Evolutionary conservation across 176 grass and related monocot species (phyloP).

Genomic region (Eremochloa ophiuroides): DNA sequence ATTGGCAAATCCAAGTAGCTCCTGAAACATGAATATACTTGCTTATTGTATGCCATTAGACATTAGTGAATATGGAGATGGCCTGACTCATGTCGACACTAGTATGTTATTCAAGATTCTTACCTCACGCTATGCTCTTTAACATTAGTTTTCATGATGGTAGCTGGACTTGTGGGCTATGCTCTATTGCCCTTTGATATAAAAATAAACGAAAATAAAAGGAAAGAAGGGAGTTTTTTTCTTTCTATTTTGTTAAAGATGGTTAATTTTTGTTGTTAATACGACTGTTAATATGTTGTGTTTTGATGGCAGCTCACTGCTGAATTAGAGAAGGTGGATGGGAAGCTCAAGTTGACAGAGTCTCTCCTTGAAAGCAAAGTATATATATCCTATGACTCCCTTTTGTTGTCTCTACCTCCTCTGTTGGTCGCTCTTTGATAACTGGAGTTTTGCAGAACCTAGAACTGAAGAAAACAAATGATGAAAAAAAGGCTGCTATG

Average conservation of each 20-base stretch:
- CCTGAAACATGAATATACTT: background rate
- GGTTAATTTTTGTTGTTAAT: background rate
- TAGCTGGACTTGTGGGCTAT: background rate
- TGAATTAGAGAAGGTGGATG: slow-evolving; percentile 67
- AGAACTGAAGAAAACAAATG: slow-evolving; percentile 93
- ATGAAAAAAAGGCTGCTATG: slow-evolving; percentile 88
- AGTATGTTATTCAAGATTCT: background rate
- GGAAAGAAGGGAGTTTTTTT: background rate
- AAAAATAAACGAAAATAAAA: background rate
- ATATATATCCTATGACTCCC: background rate
- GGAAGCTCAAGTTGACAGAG: slow-evolving; percentile 78
- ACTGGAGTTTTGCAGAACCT: slow-evolving; percentile 62
- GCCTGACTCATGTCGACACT: background rate
- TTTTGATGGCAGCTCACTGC: slow-evolving; percentile 53
- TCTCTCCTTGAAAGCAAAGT: slow-evolving; percentile 81
- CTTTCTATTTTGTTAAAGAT: background rate
- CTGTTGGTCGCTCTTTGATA: slow-evolving; percentile 16
- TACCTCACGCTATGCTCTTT: background rate
- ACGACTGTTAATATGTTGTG: slow-evolving; percentile 19
- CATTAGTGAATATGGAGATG: slow-evolving; percentile 1
- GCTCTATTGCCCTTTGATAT: background rate
- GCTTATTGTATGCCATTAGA: background rate
- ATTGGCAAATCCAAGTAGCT: background rate
- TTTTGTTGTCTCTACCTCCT: background rate
- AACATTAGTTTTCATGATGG: background rate